A percentile compares a stretch with the other conserved stretches of the same genome.
Evolutionary conservation across 192 early-diverging fungal genomes (phyloP).

Genomic region (Backusella mclennaniae): DNA sequence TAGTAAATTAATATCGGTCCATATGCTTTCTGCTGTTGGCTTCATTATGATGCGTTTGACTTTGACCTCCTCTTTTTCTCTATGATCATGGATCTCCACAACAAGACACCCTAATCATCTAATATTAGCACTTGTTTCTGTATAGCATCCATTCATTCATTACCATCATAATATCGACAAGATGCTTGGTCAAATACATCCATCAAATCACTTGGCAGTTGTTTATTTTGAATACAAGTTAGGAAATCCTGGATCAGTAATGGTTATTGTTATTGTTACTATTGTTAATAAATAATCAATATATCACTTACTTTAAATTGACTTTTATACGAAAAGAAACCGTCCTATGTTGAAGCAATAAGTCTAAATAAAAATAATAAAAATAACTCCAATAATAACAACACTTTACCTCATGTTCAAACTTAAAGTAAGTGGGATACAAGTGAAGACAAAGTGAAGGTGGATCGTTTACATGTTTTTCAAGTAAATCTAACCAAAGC

Average conservation of each 20-base stretch:
- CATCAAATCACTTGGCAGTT: slow-evolving; percentile 63
- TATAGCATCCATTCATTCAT: not conserved
- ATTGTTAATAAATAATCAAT: not conserved
- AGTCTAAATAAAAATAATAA: not conserved
- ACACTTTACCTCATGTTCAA: slow-evolving; percentile 54
- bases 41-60: slow-evolving; percentile 44
- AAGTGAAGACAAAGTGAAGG: slow-evolving; percentile 66
- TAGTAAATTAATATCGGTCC: slow-evolving; percentile 51
- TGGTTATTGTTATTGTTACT: not conserved
- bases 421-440: slow-evolving; percentile 73
- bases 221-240: slow-evolving; percentile 45
- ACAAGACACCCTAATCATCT: slow-evolving; percentile 55
- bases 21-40: slow-evolving; percentile 51
- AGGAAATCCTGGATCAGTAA: slow-evolving; percentile 39
- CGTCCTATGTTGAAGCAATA: slow-evolving; percentile 34
- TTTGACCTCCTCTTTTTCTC: slow-evolving; percentile 18
- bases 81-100: slow-evolving; percentile 69
- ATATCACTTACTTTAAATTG: slow-evolving; percentile 39
- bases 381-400: not conserved
- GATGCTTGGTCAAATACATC: slow-evolving; percentile 65
- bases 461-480: slow-evolving; percentile 46
- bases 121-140: not conserved
- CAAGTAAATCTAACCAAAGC: slow-evolving; percentile 37
- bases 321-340: slow-evolving; percentile 53
- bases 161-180: slow-evolving; percentile 54